Percentiles rank a stretch among this genome's conserved stretches.
These are phyloP conservation scores for Clitopilus hobsonii DNA, from an alignment of 768 basidiomycete species.

Conservation along the genomic window DNA sequence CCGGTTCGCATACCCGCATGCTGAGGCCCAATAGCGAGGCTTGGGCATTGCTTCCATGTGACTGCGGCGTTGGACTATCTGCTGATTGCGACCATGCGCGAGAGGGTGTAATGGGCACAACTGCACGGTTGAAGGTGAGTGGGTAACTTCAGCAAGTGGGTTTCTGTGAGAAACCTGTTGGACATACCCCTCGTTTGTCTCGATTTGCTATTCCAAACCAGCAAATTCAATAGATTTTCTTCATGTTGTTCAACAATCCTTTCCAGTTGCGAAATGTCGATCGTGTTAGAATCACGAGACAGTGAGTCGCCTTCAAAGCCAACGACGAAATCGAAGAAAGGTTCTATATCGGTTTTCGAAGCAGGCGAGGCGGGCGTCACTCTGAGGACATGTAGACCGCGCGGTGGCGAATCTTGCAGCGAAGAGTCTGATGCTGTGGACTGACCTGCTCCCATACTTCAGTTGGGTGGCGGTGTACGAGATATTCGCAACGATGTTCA, in stretches of 20 bases:
- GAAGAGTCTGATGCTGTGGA: slow-evolving; percentile 40
- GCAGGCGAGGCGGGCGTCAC: slow-evolving; percentile 90
- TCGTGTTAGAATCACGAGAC: slow-evolving; percentile 38
- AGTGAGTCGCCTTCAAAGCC: slow-evolving; percentile 75
- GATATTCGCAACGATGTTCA: not conserved
- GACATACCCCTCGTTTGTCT: slow-evolving; percentile 62
- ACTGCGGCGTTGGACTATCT: slow-evolving; percentile 27
- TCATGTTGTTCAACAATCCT: slow-evolving; percentile 82
- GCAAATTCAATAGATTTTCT: slow-evolving; percentile 59
- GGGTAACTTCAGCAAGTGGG: too few relatives aligned
- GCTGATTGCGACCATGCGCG: slow-evolving; percentile 67
- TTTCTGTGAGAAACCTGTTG: not conserved
- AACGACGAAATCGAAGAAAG: slow-evolving; percentile 96
- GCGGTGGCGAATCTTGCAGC: slow-evolving; percentile 45
- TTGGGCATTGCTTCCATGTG: slow-evolving; percentile 42
- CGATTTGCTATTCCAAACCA: slow-evolving; percentile 84
- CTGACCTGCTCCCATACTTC: slow-evolving; percentile 68
- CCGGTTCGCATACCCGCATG: slow-evolving; percentile 90
- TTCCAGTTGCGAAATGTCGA: slow-evolving; percentile 71
- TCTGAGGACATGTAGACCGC: slow-evolving; percentile 81
- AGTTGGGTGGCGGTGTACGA: not conserved
- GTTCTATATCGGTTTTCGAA: slow-evolving; percentile 76
- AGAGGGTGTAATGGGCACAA: slow-evolving; percentile 81
- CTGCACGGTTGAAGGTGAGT: too few relatives aligned
- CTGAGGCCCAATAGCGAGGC: slow-evolving; percentile 93